A percentile compares a stretch with the other conserved stretches of the same genome.
Conservation (phyloP, 2,329 filamentous ascomycete species). For the Didymella keratinophila region DNA sequence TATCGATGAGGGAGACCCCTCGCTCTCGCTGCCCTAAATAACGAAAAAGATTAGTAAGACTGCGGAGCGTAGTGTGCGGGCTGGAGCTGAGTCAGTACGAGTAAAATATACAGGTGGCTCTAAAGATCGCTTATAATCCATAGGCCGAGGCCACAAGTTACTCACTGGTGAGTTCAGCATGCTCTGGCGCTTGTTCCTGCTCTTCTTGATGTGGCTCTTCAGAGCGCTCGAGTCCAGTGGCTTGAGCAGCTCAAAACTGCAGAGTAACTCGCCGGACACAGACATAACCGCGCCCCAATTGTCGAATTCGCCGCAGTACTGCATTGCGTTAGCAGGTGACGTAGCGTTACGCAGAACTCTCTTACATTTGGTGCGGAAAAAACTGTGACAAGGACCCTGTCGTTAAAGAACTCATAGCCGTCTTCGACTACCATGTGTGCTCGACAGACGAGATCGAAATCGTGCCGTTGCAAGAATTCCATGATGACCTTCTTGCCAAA, state of each 20-base stretch:
- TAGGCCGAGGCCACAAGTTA: slow-evolving; percentile 39
- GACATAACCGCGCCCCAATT: slow-evolving; percentile 99
- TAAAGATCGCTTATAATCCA: slow-evolving; percentile 24
- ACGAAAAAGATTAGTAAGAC: slow-evolving; percentile 54
- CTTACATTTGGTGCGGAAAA: slow-evolving; percentile 97
- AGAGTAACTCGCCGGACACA: slow-evolving; percentile 89
- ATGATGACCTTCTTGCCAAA: slow-evolving; percentile 99
- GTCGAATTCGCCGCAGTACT: slow-evolving; percentile 99
- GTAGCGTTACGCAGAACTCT: slow-evolving; percentile 29
- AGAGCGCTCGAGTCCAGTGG: slow-evolving; percentile 93
- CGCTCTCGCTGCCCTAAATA: slow-evolving; percentile 33
- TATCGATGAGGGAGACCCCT: slow-evolving; percentile 24
- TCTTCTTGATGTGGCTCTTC: slow-evolving; percentile 99
- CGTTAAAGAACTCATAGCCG: slow-evolving; percentile 98
- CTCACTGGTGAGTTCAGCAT: slow-evolving; percentile 96
- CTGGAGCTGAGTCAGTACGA: slow-evolving; percentile 48
- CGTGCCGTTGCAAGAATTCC: slow-evolving; percentile 91
- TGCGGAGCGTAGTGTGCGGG: slow-evolving; percentile 61
- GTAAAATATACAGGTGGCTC: slow-evolving; percentile 39
- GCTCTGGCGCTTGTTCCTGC: slow-evolving; percentile 89
- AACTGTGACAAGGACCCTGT: slow-evolving; percentile 92
- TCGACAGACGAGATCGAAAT: slow-evolving; percentile 96
- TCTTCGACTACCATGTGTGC: slow-evolving; percentile 99
- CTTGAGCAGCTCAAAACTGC: slow-evolving; percentile 96
- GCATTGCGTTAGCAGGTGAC: slow-evolving; percentile 26